phyloP scores from a whole-genome alignment of 179 eudicot species.

The Carnegiea gigantea region DNA sequence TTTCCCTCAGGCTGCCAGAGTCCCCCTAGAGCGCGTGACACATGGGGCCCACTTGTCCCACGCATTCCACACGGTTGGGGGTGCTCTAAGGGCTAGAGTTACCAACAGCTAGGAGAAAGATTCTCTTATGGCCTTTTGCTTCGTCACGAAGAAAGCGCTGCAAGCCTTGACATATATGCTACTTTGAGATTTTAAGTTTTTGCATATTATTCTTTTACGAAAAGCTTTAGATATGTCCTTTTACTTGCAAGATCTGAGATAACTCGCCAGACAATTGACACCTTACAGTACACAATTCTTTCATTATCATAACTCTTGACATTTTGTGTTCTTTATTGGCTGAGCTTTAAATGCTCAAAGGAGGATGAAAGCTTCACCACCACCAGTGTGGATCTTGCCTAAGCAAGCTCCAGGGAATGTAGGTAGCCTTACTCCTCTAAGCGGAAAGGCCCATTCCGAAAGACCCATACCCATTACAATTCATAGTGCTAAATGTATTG shows the following conservation, averaged over 20 bases:
- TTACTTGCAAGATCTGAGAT: not conserved
- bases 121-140: not conserved
- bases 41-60: too few relatives aligned
- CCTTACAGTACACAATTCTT: not conserved
- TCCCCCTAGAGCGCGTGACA: too few relatives aligned
- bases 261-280: not conserved
- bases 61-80: too few relatives aligned
- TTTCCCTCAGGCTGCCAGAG: too few relatives aligned
- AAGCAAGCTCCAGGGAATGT: too few relatives aligned
- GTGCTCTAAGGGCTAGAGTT: not conserved
- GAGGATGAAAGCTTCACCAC: not conserved
- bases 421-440: too few relatives aligned
- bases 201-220: not conserved
- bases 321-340: not conserved
- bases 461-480: too few relatives aligned
- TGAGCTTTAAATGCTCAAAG: not conserved
- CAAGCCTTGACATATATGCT: not conserved
- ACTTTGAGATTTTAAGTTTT: not conserved
- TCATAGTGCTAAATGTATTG: too few relatives aligned
- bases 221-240: not conserved
- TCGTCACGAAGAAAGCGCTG: not conserved
- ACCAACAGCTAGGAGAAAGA: not conserved
- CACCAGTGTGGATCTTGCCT: too few relatives aligned
- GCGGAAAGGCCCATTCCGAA: too few relatives aligned
- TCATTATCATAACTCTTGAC: not conserved